Percentiles rank a stretch among this genome's conserved stretches.
These are phyloP conservation scores for Meyerozyma athensensis DNA, from an alignment of 1,139 yeast species.

Conservation along the genomic window DNA sequence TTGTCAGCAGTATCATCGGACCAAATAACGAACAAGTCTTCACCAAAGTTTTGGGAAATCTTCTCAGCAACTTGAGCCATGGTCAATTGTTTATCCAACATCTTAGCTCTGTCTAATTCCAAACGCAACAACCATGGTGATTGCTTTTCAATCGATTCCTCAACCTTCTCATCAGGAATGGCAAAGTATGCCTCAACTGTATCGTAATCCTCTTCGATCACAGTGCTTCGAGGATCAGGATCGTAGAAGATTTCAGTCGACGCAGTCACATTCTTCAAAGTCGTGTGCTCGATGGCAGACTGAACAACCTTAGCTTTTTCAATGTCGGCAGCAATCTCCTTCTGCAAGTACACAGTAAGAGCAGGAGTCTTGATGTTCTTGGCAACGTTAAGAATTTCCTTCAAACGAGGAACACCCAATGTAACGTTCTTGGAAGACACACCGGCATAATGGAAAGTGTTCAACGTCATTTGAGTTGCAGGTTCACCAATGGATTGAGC, in stretches of 20 bases:
- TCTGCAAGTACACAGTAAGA: slow-evolving; percentile 80
- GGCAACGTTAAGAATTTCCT: slow-evolving; percentile 98
- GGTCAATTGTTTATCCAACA: slow-evolving; percentile 95
- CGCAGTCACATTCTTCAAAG: slow-evolving; percentile 91
- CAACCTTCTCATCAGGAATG: slow-evolving; percentile 96
- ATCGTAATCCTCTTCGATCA: slow-evolving; percentile 93
- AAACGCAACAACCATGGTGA: slow-evolving; percentile 97
- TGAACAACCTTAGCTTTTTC: slow-evolving; percentile 93
- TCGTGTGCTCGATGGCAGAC: slow-evolving; percentile 95
- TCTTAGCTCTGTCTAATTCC: slow-evolving; percentile 96
- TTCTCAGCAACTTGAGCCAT: slow-evolving; percentile 98
- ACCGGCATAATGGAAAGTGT: slow-evolving; percentile 99
- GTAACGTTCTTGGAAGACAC: slow-evolving; percentile 98
- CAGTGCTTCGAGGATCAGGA: slow-evolving; percentile 96
- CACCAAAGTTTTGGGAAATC: slow-evolving; percentile 89
- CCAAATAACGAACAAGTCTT: slow-evolving; percentile 96
- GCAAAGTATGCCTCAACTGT: slow-evolving; percentile 96
- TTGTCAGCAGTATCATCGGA: slow-evolving; percentile 98
- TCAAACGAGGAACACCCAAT: slow-evolving; percentile 98
- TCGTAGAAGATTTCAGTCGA: slow-evolving; percentile 96
- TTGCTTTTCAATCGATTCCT: slow-evolving; percentile 87
- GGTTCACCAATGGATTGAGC: slow-evolving; percentile 99
- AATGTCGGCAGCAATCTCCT: slow-evolving; percentile 79
- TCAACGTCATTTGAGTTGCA: slow-evolving; percentile 98
- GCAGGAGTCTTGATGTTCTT: slow-evolving; percentile 99